Conservation (phyloP, 2,329 filamentous ascomycete species). For the Dothiorella sarmentorum region DNA sequence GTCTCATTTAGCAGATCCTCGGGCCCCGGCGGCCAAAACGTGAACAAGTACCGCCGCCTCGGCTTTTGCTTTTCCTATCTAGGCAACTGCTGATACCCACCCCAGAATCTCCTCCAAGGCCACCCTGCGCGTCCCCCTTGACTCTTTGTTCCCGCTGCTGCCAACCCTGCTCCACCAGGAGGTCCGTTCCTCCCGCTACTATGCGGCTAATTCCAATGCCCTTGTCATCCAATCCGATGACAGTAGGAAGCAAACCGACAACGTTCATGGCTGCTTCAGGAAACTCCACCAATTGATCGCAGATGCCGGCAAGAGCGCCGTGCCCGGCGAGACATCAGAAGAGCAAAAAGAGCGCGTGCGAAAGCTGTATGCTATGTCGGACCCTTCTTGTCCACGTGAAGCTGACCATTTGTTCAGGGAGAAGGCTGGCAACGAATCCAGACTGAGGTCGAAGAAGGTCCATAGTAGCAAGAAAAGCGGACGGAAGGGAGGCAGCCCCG, state of each 20-base stretch:
- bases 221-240: constrained; percentile 63
- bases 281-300: constrained; percentile 56
- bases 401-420: constrained; percentile 41
- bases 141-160: constrained; percentile 51
- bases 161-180: constrained; percentile 52
- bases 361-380: constrained; percentile 43
- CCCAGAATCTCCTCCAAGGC: constrained; percentile 64
- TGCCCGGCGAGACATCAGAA: constrained; percentile 60
- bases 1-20: constrained; percentile 62
- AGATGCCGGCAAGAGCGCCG: constrained; percentile 47
- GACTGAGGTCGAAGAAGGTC: constrained; percentile 57
- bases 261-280: constrained; percentile 57
- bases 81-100: constrained; percentile 9
- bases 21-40: constrained; percentile 65
- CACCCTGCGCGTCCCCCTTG: constrained; percentile 56
- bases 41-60: constrained; percentile 57
- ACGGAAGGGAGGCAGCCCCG: constrained; percentile 38
- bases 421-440: constrained; percentile 55
- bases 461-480: constrained; percentile 61
- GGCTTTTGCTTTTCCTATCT: constrained; percentile 1
- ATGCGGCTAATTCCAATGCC: constrained; percentile 50
- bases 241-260: constrained; percentile 58
- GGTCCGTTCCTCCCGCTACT: constrained; percentile 54
- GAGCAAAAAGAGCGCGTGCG: constrained; percentile 55
- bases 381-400: constrained; percentile 19